Conservation (phyloP, 2,329 filamentous ascomycete species). For the Coleophoma cylindrospora region DNA sequence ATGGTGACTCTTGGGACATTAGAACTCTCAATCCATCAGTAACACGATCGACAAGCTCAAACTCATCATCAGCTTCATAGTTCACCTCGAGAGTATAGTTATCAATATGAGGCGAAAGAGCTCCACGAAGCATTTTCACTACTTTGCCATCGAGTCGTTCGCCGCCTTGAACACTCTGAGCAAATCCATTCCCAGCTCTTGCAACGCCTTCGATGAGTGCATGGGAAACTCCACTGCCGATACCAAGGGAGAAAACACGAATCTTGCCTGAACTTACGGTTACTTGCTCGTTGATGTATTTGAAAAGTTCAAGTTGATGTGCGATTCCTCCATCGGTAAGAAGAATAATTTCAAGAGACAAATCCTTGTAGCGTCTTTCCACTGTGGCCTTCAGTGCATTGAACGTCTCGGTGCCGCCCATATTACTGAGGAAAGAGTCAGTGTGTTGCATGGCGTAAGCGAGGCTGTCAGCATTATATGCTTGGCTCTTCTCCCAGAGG, state of each 20-base stretch:
- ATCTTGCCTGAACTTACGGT: slow-evolving; percentile 35
- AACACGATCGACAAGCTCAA: slow-evolving; percentile 57
- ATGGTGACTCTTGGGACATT: not conserved
- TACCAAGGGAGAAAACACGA: slow-evolving; percentile 50
- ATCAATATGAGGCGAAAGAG: slow-evolving; percentile 59
- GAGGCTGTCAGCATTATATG: slow-evolving; percentile 39
- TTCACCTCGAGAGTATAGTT: slow-evolving; percentile 61
- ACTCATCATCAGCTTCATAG: slow-evolving; percentile 49
- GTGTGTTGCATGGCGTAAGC: slow-evolving; percentile 38
- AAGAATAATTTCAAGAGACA: slow-evolving; percentile 48
- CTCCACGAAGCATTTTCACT: slow-evolving; percentile 69
- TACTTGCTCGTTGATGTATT: slow-evolving; percentile 37
- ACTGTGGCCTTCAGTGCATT: slow-evolving; percentile 39
- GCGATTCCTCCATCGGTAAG: slow-evolving; percentile 54
- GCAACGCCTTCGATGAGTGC: slow-evolving; percentile 50
- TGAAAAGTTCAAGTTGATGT: slow-evolving; percentile 37
- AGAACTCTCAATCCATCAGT: slow-evolving; percentile 40
- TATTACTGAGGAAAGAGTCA: slow-evolving; percentile 35
- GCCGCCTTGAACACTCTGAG: slow-evolving; percentile 54
- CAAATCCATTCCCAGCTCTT: slow-evolving; percentile 49
- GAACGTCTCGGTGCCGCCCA: slow-evolving; percentile 50
- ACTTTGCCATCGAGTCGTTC: slow-evolving; percentile 67
- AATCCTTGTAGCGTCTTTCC: slow-evolving; percentile 34
- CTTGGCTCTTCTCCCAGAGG: slow-evolving; percentile 41
- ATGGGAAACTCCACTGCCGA: slow-evolving; percentile 45